Base-by-base conservation (phyloP, 441 rosid genomes). In the Gossypium aridum region DNA sequence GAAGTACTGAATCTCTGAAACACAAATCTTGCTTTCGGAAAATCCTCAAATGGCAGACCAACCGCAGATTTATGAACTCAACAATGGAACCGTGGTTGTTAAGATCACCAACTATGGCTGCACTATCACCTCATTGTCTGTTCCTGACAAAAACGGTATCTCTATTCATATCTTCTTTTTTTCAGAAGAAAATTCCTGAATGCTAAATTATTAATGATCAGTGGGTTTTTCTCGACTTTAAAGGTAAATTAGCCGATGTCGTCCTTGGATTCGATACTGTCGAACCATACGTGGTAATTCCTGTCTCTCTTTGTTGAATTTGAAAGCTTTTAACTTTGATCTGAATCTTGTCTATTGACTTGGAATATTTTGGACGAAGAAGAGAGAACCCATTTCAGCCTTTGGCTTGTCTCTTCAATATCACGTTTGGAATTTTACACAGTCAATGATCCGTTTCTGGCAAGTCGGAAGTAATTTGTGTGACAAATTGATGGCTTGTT, bases 241-340 rank as follows among this genome's bases (percentile, higher is more conserved):
- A 75, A 92, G 97, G 97, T 28, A 80, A 87, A 80, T 71, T 84
- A 72, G 85, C 88, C 63, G 99, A 92, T 81, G 93, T 91, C 3
- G 96, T 94, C 70, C 91, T 92, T 66, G 97, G 98, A 66, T 91
- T 92, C 49, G 97, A 94, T 76, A 82, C 97, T 10, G 79, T 92
- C 14, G 95, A 91, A 53, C 96, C 90, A 0, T 91, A 94, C 75
- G 73, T 87, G 95, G 97, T 92, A 85, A 81, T 71, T 2, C 34
- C 17, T 37, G 4, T 51, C 14, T 47, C n/a, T 39, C 7, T 25
- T 3, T 4, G 26, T 23, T 65, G 4, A 7, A 25, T 68, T 68
- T n/a, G 2, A 19, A n/a, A 9, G 22, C 17, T 14, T 72, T 68
- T 51, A 6, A 61, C 51, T 45, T 57, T 60, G 65, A 37, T 72